Conservation (phyloP, 2,329 filamentous ascomycete species). For the Aspergillus floridensis region DNA sequence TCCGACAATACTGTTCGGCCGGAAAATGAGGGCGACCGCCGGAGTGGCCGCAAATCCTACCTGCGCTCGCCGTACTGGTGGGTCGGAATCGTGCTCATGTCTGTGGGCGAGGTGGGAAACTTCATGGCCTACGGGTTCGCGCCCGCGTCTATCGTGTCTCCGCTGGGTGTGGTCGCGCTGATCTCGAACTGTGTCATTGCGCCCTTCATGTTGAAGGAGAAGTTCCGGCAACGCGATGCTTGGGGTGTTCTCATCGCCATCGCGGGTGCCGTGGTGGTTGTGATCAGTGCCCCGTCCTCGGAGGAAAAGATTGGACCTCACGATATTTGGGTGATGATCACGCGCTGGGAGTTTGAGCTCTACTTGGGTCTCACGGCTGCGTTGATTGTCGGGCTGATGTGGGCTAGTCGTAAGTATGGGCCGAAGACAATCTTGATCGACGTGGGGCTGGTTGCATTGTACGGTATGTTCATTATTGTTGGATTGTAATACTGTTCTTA, state of each 20-base stretch:
- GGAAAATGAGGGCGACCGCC: constrained; percentile 37
- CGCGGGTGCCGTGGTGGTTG: constrained; percentile 83
- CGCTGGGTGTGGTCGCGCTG: constrained; percentile 91
- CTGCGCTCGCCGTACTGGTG: constrained; percentile 94
- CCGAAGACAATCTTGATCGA: constrained; percentile 85
- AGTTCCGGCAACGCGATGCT: constrained; percentile 78
- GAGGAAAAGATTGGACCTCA: constrained; percentile 89
- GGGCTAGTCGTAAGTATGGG: constrained; percentile 80
- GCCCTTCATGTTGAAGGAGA: constrained; percentile 88
- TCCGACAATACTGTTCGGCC: constrained; percentile 42
- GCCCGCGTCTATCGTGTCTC: constrained; percentile 94
- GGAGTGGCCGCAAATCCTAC: constrained; percentile 65
- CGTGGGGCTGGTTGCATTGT: constrained; percentile 85
- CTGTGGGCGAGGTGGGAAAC: constrained; percentile 88
- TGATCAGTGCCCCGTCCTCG: constrained; percentile 82
- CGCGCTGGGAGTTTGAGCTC: constrained; percentile 82
- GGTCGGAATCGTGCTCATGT: constrained; percentile 89
- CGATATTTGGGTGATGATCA: constrained; percentile 87
- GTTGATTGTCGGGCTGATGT: constrained; percentile 75
- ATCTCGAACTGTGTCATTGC: constrained; percentile 97
- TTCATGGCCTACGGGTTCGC: constrained; percentile 97
- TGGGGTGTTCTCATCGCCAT: constrained; percentile 86
- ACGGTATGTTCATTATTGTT: constrained; percentile 58
- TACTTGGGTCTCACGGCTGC: constrained; percentile 75
- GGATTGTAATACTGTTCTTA: constrained; percentile 2